phyloP scores from a whole-genome alignment of 2,329 filamentous ascomycete species.

The Plectosphaerella cucumerina region DNA sequence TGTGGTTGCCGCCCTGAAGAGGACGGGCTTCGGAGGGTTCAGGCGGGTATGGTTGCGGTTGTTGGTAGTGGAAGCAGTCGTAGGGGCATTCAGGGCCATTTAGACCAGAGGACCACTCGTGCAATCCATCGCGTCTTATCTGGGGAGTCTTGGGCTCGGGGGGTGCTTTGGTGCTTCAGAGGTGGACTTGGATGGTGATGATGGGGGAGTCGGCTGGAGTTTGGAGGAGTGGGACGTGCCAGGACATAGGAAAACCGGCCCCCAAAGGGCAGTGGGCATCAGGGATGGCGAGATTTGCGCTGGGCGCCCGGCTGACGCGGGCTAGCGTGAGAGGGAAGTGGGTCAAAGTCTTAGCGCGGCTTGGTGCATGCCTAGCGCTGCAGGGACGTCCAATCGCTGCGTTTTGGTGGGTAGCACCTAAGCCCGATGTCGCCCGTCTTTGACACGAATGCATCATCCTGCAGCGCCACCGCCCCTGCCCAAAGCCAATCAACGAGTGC shows the following conservation, averaged over 20 bases:
- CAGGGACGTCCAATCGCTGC: neutral
- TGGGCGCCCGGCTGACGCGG: neutral
- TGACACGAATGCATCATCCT: neutral
- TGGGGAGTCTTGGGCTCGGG: slow-evolving; percentile 1
- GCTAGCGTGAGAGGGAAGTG: neutral
- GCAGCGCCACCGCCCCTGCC: neutral
- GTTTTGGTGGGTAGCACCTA: neutral
- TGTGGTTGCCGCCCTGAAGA: slow-evolving; percentile 1
- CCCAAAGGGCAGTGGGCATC: neutral
- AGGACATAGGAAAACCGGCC: slow-evolving; percentile 2
- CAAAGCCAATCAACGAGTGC: neutral
- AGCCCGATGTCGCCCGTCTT: neutral
- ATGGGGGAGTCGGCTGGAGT: slow-evolving; percentile 7
- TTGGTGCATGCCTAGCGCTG: neutral
- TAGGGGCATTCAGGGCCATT: neutral
- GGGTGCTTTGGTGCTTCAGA: slow-evolving; percentile 8
- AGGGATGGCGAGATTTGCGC: neutral
- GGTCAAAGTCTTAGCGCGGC: neutral
- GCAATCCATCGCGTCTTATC: slow-evolving; percentile 12
- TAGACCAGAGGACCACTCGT: slow-evolving; percentile 12
- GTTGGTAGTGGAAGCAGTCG: neutral
- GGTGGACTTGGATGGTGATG: slow-evolving; percentile 14
- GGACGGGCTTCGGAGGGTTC: slow-evolving; percentile 1
- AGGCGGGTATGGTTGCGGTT: neutral
- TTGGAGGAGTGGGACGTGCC: neutral